phyloP scores from a whole-genome alignment of 2,329 filamentous ascomycete species.

The Fusarium sublunatum region DNA sequence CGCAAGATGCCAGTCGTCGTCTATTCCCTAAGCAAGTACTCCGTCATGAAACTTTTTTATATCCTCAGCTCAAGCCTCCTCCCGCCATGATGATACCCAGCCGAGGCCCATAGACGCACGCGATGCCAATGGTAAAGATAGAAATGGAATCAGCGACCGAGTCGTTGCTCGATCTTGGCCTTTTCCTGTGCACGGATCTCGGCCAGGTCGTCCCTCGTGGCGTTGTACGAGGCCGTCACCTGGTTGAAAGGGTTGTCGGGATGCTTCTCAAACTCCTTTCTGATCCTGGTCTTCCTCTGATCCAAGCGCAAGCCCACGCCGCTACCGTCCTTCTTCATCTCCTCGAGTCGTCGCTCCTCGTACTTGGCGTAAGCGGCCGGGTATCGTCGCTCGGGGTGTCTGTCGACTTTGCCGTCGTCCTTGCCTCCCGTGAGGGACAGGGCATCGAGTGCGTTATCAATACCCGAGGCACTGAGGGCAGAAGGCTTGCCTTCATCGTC shows the following conservation, averaged over 20 bases:
- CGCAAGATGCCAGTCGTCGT: conserved; percentile 31
- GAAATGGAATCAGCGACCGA: conserved; percentile 55
- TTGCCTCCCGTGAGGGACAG: conserved; percentile 71
- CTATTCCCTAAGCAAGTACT: conserved; percentile 35
- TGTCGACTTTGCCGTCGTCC: conserved; percentile 79
- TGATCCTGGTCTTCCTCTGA: conserved; percentile 84
- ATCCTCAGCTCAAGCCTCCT: conserved; percentile 5
- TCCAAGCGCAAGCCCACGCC: conserved; percentile 79
- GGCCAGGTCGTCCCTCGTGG: conserved; percentile 79
- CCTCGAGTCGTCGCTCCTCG: conserved; percentile 81
- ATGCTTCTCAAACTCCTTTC: conserved; percentile 94
- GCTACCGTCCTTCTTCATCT: conserved; percentile 85
- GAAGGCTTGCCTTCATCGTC: conserved; percentile 68
- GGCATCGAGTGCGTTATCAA: conserved; percentile 93
- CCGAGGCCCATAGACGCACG: not conserved
- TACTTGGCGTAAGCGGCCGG: conserved; percentile 86
- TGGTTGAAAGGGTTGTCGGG: conserved; percentile 97
- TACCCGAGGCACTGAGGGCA: conserved; percentile 83
- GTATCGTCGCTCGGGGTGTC: conserved; percentile 87
- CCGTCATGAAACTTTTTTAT: conserved; percentile 25
- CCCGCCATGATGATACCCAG: conserved; percentile 5
- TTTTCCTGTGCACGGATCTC: conserved; percentile 74
- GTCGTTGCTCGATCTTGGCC: conserved; percentile 77
- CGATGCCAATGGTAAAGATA: not conserved
- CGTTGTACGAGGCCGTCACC: conserved; percentile 79